Conservation (phyloP, 257 asterid species). For the Solanum rostratum region DNA sequence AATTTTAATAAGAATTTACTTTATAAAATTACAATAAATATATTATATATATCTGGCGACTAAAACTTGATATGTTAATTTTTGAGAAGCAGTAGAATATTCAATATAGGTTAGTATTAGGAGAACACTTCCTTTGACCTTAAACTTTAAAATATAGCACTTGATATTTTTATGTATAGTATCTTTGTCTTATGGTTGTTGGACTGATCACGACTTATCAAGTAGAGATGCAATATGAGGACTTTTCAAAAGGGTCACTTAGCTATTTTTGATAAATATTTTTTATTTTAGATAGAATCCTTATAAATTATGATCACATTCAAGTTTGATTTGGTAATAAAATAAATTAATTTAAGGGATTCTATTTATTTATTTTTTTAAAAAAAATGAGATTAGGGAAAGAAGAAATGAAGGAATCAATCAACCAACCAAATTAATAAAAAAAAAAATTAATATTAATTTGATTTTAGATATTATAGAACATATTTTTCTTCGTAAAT, state of each 20-base stretch:
- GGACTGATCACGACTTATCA: background rate
- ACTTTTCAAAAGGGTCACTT: background rate
- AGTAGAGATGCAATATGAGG: background rate
- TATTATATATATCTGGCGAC: too few relatives aligned
- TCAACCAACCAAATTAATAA: too few relatives aligned
- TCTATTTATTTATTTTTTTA: too few relatives aligned
- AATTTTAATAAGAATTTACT: too few relatives aligned
- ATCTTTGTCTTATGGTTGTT: background rate
- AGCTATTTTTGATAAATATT: background rate
- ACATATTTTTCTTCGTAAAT: too few relatives aligned
- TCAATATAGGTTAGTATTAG: background rate
- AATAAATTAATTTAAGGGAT: too few relatives aligned
- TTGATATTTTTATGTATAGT: background rate
- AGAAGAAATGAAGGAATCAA: too few relatives aligned
- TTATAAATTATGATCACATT: background rate
- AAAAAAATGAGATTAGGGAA: too few relatives aligned
- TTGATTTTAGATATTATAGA: too few relatives aligned
- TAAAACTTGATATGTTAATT: background rate
- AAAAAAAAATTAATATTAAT: too few relatives aligned
- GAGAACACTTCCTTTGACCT: background rate
- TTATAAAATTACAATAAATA: too few relatives aligned
- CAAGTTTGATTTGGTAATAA: background rate
- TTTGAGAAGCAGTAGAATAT: background rate
- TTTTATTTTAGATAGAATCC: background rate
- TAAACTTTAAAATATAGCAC: background rate